Conservation (phyloP, 441 rosid species). For the Brassica hybrid region DNA sequence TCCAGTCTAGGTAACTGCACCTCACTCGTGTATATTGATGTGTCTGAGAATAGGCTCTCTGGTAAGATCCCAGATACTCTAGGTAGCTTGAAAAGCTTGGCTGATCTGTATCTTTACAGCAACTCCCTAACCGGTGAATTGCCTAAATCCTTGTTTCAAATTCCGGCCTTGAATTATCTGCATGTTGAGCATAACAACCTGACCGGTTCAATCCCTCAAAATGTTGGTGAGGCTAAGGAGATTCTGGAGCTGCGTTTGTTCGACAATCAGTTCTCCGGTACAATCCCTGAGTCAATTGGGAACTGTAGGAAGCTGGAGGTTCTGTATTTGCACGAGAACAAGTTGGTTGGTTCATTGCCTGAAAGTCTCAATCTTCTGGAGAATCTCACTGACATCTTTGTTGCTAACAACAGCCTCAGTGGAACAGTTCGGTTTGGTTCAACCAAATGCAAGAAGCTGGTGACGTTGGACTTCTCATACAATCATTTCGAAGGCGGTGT, state of each 20-base stretch:
- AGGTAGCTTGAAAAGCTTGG: conserved; percentile 46
- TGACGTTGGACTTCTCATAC: conserved; percentile 54
- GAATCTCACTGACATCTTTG: conserved; percentile 51
- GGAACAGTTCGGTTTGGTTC: conserved; percentile 58
- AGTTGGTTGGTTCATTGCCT: conserved; percentile 62
- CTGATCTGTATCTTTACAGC: conserved; percentile 44
- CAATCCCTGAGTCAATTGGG: conserved; percentile 64
- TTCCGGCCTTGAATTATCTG: conserved; percentile 41
- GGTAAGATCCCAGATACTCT: conserved; percentile 54
- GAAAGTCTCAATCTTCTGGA: conserved; percentile 55
- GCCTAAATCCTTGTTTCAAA: conserved; percentile 53
- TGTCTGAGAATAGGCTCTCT: conserved; percentile 54
- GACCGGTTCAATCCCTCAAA: conserved; percentile 56
- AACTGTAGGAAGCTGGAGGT: conserved; percentile 54
- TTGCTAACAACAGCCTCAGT: conserved; percentile 49
- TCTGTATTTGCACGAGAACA: conserved; percentile 53
- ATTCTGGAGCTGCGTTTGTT: conserved; percentile 44
- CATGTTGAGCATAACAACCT: conserved; percentile 59
- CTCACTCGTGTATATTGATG: conserved; percentile 52
- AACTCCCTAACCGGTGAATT: conserved; percentile 59
- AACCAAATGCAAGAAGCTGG: conserved; percentile 51
- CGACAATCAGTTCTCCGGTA: conserved; percentile 58
- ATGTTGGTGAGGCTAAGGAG: conserved; percentile 56
- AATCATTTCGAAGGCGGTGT: conserved; percentile 58
- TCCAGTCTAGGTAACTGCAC: conserved; percentile 51